Evolutionary conservation across 345 rosid species (phyloP).

Genomic region (Balakata baccata): DNA sequence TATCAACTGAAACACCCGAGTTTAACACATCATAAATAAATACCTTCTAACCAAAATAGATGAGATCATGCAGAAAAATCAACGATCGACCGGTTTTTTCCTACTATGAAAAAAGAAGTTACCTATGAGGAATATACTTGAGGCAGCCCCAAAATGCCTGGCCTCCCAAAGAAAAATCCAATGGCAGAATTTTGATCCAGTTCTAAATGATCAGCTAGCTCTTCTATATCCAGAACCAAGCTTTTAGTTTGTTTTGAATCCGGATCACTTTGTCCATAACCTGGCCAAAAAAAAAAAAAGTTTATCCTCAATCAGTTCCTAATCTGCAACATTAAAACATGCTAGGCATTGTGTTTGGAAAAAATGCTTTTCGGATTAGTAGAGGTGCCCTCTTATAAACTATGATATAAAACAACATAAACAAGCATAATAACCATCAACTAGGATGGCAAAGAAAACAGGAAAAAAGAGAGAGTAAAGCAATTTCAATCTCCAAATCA

Average conservation of each 20-base stretch:
- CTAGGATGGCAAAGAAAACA: too few species aligned
- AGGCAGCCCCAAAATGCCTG: constrained; percentile 30
- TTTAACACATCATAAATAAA: too few species aligned
- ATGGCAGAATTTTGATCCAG: constrained; percentile 23
- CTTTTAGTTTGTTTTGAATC: constrained; percentile 22
- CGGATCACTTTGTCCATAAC: constrained; percentile 33
- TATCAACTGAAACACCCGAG: not conserved
- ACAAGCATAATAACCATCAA: too few species aligned
- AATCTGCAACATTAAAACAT: not conserved
- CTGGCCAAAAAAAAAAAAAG: constrained; percentile 24
- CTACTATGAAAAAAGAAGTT: not conserved
- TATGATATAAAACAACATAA: too few species aligned
- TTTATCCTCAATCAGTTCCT: constrained; percentile 23
- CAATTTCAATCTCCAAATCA: too few species aligned
- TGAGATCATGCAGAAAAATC: too few species aligned
- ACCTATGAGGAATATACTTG: constrained; percentile 36
- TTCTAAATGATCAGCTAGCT: constrained; percentile 30
- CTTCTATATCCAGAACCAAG: constrained; percentile 27
- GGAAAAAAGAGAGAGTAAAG: too few species aligned
- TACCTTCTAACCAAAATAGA: too few species aligned
- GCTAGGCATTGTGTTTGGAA: too few species aligned
- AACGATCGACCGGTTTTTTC: not conserved
- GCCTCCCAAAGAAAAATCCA: constrained; percentile 33
- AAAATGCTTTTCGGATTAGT: too few species aligned
- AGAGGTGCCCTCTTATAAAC: too few species aligned